A percentile compares a stretch with the other conserved stretches of the same genome.
phyloP scores from a whole-genome alignment of 495 filamentous ascomycete species.

The Hypoxylon fragiforme region DNA sequence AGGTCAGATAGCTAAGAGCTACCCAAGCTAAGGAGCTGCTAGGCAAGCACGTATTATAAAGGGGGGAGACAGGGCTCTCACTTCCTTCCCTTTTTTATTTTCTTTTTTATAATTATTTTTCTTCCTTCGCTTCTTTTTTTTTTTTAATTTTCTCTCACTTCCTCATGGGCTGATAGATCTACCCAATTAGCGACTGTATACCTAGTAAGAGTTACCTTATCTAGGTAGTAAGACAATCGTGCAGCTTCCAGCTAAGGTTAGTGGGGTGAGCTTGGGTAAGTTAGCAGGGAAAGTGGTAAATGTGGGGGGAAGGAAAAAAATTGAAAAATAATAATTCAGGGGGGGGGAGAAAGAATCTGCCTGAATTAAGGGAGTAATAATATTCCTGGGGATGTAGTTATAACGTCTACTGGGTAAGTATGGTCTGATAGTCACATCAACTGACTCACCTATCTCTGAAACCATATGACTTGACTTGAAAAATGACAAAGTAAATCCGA shows the following conservation, averaged over 20 bases:
- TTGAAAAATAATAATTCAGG: constrained; percentile 3
- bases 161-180: constrained; percentile 20
- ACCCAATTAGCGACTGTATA: not conserved
- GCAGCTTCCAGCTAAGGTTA: constrained; percentile 29
- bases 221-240: constrained; percentile 21
- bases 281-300: not conserved
- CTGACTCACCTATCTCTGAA: no score
- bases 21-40: not conserved
- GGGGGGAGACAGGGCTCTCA: constrained; percentile 4
- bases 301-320: not conserved
- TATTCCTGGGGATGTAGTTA: not conserved
- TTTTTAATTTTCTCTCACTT: not conserved
- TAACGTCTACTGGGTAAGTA: no score
- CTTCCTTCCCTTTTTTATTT: not conserved
- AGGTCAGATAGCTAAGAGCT: not conserved
- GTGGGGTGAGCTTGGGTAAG: constrained; percentile 6
- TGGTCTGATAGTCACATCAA: no score
- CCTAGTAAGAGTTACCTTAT: constrained; percentile 17
- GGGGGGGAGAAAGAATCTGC: constrained; percentile 4
- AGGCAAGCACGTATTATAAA: constrained; percentile 16
- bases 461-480: no score
- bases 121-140: constrained; percentile 5
- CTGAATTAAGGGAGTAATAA: not conserved
- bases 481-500: no score
- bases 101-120: not conserved